Percentiles rank a stretch among this genome's conserved stretches.
phyloP scores from a whole-genome alignment of 306 rosid genomes.

The Cicer arietinum region DNA sequence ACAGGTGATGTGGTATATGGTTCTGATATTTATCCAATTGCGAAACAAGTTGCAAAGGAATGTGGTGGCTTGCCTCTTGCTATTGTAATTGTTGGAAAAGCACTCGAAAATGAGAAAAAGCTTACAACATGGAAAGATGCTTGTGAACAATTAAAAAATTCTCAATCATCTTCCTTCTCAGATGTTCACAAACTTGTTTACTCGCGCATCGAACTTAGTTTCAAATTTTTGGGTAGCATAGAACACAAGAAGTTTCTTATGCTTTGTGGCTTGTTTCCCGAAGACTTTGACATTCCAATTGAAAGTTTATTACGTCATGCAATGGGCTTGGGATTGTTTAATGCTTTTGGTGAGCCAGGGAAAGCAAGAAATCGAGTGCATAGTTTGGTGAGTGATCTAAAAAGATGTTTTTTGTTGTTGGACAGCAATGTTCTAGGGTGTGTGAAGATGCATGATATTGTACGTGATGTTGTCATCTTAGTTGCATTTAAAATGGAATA shows the following conservation, averaged over 20 bases:
- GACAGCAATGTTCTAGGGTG: slow-evolving; percentile 1
- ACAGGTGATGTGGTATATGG: neutral
- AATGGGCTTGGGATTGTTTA: slow-evolving; percentile 1
- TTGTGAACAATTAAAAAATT: neutral
- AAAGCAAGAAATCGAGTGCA: neutral
- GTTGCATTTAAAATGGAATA: neutral
- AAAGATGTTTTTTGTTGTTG: neutral
- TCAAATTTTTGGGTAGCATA: neutral
- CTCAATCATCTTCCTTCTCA: neutral
- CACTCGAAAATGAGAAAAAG: neutral
- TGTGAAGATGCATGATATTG: slow-evolving; percentile 13
- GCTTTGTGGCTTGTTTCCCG: neutral
- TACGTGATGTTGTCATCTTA: neutral
- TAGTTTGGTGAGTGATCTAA: neutral
- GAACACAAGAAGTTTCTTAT: neutral
- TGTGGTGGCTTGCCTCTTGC: neutral
- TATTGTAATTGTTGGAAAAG: neutral
- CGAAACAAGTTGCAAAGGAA: neutral
- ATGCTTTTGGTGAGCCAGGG: neutral
- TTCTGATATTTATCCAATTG: neutral
- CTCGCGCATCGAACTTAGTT: neutral
- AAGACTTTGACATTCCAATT: slow-evolving; percentile 2
- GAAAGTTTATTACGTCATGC: neutral
- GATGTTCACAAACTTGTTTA: neutral
- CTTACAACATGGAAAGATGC: neutral